Conservation (phyloP, 495 filamentous ascomycete species). For the Jackrogersella multiformis region DNA sequence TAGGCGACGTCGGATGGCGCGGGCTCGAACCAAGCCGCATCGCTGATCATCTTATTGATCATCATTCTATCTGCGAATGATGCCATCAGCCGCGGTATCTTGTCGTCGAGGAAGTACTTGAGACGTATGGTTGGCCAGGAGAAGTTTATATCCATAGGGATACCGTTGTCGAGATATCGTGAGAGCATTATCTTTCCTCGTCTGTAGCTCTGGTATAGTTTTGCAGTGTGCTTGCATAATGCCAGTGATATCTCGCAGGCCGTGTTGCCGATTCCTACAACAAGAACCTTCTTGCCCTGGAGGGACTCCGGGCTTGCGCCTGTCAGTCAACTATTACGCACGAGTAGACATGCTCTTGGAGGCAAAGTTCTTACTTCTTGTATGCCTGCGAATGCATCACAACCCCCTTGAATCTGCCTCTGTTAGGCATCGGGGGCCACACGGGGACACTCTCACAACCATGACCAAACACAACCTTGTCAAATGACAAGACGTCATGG, state of each 20-base stretch:
- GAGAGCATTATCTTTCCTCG: slow-evolving; percentile 29
- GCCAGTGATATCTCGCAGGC: slow-evolving; percentile 24
- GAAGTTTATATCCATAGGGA: slow-evolving; percentile 27
- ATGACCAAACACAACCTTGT: slow-evolving; percentile 30
- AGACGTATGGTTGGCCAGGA: slow-evolving; percentile 23
- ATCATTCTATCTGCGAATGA: slow-evolving; percentile 17
- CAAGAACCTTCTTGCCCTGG: slow-evolving; percentile 22
- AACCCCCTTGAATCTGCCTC: slow-evolving; percentile 70
- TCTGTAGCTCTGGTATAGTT: slow-evolving; percentile 31
- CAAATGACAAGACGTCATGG: slow-evolving; percentile 8
- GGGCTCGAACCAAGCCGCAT: slow-evolving; percentile 26
- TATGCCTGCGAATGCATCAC: slow-evolving; percentile 68
- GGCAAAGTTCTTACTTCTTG: slow-evolving; percentile 8
- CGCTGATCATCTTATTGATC: slow-evolving; percentile 30
- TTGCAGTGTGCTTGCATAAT: slow-evolving; percentile 17
- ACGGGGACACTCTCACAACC: slow-evolving; percentile 17
- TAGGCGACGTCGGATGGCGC: not conserved
- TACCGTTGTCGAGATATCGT: slow-evolving; percentile 17
- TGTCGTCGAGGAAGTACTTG: slow-evolving; percentile 32
- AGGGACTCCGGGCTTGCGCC: slow-evolving; percentile 23
- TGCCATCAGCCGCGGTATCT: slow-evolving; percentile 27
- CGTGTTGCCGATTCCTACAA: slow-evolving; percentile 33
- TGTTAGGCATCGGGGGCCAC: slow-evolving; percentile 65
- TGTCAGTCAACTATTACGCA: slow-evolving; percentile 54
- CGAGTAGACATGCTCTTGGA: not conserved